phyloP scores from a whole-genome alignment of 768 basidiomycete genomes.

The Phaffia tasmanica region DNA sequence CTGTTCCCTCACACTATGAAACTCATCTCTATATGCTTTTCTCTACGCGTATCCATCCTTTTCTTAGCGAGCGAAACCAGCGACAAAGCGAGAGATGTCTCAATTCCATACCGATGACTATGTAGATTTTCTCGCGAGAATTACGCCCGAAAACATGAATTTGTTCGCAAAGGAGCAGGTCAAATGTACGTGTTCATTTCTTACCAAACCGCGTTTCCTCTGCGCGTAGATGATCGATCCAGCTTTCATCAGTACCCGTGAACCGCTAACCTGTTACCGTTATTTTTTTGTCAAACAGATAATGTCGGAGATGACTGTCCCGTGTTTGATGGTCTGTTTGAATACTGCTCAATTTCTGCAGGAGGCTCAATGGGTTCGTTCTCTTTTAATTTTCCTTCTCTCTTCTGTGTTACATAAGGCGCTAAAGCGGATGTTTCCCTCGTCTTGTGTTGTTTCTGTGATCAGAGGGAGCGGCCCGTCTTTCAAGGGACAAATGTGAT shows the following conservation, averaged over 20 bases:
- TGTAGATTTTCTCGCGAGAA: constrained; percentile 87
- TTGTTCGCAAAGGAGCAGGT: constrained; percentile 87
- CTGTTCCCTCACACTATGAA: not conserved
- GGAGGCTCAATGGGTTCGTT: constrained; percentile 93
- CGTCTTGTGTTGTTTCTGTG: constrained; percentile 4
- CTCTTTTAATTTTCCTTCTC: no score
- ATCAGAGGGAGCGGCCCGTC: constrained; percentile 86
- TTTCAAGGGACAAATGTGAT: constrained; percentile 94
- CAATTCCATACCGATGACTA: constrained; percentile 99
- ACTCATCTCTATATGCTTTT: not conserved
- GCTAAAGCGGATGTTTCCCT: not conserved
- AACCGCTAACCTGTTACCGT: not conserved
- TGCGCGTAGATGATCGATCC: not conserved
- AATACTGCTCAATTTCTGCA: constrained; percentile 99
- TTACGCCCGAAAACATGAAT: constrained; percentile 91
- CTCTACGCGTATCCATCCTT: not conserved
- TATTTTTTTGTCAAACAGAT: constrained; percentile 44
- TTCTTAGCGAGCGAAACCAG: constrained; percentile 86
- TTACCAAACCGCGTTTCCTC: not conserved
- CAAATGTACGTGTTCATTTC: constrained; percentile 55
- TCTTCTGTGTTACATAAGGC: not conserved
- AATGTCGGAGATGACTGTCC: constrained; percentile 99
- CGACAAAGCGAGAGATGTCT: constrained; percentile 98
- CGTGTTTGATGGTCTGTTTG: constrained; percentile 95
- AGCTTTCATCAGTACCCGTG: not conserved